Conservation (phyloP, 352 stramenopile species). For the Detonula confervacea region DNA sequence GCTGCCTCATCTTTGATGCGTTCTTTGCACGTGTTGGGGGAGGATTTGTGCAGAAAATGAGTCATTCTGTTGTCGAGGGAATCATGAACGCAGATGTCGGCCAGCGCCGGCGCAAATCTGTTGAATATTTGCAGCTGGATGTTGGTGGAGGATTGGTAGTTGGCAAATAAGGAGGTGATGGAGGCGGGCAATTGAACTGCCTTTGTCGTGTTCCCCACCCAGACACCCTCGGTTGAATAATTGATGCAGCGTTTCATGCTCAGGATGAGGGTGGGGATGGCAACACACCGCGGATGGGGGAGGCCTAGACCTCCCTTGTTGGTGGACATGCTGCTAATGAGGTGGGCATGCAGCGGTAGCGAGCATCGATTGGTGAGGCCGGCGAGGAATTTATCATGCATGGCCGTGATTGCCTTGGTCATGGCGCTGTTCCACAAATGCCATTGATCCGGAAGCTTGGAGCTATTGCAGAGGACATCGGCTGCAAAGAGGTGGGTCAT, state of each 20-base stretch:
- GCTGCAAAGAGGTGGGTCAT: constrained; percentile 19
- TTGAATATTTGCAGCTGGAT: too few relatives aligned
- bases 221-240: background rate
- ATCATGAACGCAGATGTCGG: background rate
- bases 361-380: background rate
- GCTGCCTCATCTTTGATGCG: background rate
- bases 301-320: constrained; percentile 15
- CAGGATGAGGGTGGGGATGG: constrained; percentile 22
- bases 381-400: background rate
- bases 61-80: background rate
- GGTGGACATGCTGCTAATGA: constrained; percentile 21
- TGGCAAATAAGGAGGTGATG: constrained; percentile 13
- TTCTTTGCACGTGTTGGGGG: background rate
- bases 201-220: background rate
- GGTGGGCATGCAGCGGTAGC: constrained; percentile 1
- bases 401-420: background rate
- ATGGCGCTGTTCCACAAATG: constrained; percentile 18
- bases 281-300: constrained; percentile 10
- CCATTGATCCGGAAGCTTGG: constrained; percentile 2
- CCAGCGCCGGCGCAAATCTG: background rate
- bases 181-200: background rate
- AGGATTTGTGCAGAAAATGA: background rate
- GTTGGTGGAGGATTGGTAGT: too few relatives aligned
- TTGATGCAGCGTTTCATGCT: background rate
- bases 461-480: background rate